Conservation (phyloP, 208 protist species). For the Leishmania major region DNA sequence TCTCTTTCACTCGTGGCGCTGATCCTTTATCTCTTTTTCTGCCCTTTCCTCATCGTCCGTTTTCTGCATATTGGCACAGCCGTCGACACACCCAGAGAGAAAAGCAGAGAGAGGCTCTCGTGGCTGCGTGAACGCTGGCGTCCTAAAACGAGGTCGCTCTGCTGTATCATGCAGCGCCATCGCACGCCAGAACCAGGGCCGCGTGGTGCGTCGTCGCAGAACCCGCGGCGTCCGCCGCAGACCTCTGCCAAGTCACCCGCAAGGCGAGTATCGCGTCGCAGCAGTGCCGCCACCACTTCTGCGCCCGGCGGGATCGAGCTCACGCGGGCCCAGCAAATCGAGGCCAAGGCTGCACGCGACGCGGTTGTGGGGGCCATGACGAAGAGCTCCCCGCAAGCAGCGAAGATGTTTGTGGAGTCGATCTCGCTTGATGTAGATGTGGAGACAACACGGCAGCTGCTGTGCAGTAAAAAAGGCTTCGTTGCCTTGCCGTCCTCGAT, state of each 20-base stretch:
- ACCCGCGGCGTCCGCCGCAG: background rate
- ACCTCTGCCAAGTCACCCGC: background rate
- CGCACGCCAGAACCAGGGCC: background rate
- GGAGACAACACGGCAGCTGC: slow-evolving; percentile 58
- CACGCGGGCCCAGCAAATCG: slow-evolving; percentile 20
- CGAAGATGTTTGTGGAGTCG: slow-evolving; percentile 53
- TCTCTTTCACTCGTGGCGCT: background rate
- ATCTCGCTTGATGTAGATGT: slow-evolving; percentile 83
- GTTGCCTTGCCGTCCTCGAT: slow-evolving; percentile 50
- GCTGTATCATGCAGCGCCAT: background rate
- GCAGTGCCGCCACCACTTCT: background rate
- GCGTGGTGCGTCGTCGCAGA: slow-evolving; percentile 2
- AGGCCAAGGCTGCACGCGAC: slow-evolving; percentile 30
- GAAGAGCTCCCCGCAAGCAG: slow-evolving; percentile 9
- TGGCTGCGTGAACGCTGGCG: background rate
- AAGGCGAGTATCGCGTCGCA: background rate
- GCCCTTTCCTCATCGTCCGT: background rate
- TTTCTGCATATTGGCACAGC: background rate
- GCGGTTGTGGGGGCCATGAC: slow-evolving; percentile 5
- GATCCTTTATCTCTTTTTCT: background rate
- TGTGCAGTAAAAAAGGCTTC: slow-evolving; percentile 49
- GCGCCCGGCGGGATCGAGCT: background rate
- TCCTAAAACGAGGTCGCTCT: background rate
- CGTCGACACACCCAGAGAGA: background rate
- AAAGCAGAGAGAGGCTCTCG: background rate